Base-by-base conservation (phyloP, 352 stramenopile species). In the Phytophthora europaea region DNA sequence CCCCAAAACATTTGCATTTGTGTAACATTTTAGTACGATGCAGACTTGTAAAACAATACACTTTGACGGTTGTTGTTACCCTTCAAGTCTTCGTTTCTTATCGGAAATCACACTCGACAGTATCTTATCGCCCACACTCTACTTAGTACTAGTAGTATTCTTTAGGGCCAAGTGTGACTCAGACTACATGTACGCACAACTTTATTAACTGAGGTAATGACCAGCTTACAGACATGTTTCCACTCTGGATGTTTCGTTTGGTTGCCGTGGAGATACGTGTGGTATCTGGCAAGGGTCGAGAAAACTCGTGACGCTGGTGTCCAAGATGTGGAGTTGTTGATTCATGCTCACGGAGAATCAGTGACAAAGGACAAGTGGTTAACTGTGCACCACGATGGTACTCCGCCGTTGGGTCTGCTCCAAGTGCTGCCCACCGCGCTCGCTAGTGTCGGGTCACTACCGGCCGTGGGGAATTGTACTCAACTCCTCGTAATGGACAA, bases 321-420 rank as follows among this genome's bases (percentile, higher is more conserved):
- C 50, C 36, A 67, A 77, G 54, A 73, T 31, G 36, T 67, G 8
- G 60, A 78, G 15, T 15, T 78, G 53, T 34, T 74, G 22, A 31
- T 78, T 47, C 83, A 91, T 52, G 76, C 86, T 12, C 80, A 89
- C 31, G 83, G 83, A 20, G 83, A 91, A 28, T 59, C 65, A 1
- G 56, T 81, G 23, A 81, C 78, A 38, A 81, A 70, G 45, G 78
- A 89, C 65, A 87, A 87, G 60, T 91, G 83, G 83, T 28, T 84
- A 26, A 58, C 62, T 22, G 60, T 78, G n/a, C 54, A 53, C 16
- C 55, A 22, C 15, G 55, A 78, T 28, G 70, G 62, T 6, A 75
- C 57, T 31, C 45, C 68, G 18, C 70, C 78, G 22, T 47, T 91
- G 13, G 59, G 76, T 34, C 60, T 72, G 18, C 52, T 91, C 8